Evolutionary conservation across 1,139 yeast species (phyloP).

Genomic region (Scheffersomyces illinoinensis): DNA sequence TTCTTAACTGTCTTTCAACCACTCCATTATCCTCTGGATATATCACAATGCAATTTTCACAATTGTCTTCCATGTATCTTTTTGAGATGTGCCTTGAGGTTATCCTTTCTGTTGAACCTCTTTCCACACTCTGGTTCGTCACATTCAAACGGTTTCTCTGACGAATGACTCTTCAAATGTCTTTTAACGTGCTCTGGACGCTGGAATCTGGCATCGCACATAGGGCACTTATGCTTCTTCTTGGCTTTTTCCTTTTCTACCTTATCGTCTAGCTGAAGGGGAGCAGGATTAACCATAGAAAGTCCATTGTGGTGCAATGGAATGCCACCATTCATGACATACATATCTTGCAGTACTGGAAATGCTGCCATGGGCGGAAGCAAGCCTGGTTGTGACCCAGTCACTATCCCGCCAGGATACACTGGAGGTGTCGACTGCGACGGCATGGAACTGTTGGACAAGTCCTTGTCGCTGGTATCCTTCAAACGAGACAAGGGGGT

Average conservation of each 20-base stretch:
- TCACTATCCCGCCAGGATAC: not conserved
- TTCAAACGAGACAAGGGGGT: constrained; percentile 8
- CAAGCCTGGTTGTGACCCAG: constrained; percentile 14
- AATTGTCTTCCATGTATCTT: constrained; percentile 48
- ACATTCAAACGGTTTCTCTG: constrained; percentile 84
- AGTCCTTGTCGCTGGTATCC: not conserved
- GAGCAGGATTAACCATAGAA: not conserved
- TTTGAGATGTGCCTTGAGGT: constrained; percentile 65
- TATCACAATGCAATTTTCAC: not conserved
- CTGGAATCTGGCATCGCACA: constrained; percentile 74
- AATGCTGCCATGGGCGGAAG: constrained; percentile 46
- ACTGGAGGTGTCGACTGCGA: not conserved
- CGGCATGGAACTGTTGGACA: not conserved
- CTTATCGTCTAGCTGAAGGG: constrained; percentile 8
- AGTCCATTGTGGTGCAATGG: not conserved
- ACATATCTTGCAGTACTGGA: constrained; percentile 3
- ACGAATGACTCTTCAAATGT: constrained; percentile 84
- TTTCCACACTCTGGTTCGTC: constrained; percentile 72
- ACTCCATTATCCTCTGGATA: no score
- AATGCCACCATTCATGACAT: not conserved
- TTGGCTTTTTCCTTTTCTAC: constrained; percentile 51
- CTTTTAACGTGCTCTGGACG: constrained; percentile 92
- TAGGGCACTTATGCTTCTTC: constrained; percentile 73
- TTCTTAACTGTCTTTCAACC: no score
- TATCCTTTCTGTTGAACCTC: constrained; percentile 56